A percentile compares a stretch with the other conserved stretches of the same genome.
Evolutionary conservation across 2,329 filamentous ascomycete species (phyloP).

Genomic region (Zymoseptoria crescenta): DNA sequence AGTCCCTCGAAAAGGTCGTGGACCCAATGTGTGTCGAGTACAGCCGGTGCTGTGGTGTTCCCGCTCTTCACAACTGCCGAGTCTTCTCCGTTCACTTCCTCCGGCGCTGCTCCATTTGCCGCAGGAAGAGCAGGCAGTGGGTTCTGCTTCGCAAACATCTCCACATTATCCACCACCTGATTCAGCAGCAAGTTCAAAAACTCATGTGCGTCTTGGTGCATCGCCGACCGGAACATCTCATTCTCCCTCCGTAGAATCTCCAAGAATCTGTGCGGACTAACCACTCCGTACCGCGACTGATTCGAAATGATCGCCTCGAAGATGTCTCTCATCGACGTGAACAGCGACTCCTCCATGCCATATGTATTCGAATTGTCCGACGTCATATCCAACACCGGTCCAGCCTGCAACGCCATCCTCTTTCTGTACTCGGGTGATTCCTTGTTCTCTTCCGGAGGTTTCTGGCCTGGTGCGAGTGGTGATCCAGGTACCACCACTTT

Average conservation of each 20-base stretch:
- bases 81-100: slow-evolving; percentile 10
- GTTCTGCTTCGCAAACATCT: slow-evolving; percentile 67
- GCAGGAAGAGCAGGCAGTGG: slow-evolving; percentile 27
- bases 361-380: slow-evolving; percentile 73
- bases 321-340: slow-evolving; percentile 91
- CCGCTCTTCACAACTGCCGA: slow-evolving; percentile 12
- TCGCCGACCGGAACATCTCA: slow-evolving; percentile 92
- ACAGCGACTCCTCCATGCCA: slow-evolving; percentile 90
- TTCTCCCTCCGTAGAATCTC: slow-evolving; percentile 92
- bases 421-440: slow-evolving; percentile 98
- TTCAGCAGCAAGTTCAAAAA: slow-evolving; percentile 94
- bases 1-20: slow-evolving; percentile 95
- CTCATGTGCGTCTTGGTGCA: slow-evolving; percentile 98
- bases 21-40: slow-evolving; percentile 61
- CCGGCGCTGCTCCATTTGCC: slow-evolving; percentile 21
- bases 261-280: slow-evolving; percentile 86
- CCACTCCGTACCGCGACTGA: slow-evolving; percentile 73
- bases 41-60: slow-evolving; percentile 15
- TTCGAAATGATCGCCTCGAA: slow-evolving; percentile 84
- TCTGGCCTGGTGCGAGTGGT: slow-evolving; percentile 45
- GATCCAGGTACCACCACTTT: slow-evolving; percentile 49
- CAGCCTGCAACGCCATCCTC: slow-evolving; percentile 81
- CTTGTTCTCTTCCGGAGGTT: slow-evolving; percentile 81
- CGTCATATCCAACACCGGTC: slow-evolving; percentile 77
- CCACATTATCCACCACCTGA: slow-evolving; percentile 88